A percentile compares a stretch with the other conserved stretches of the same genome.
Conservation (phyloP, 306 rosid genomes). For the Vigna trinervia region DNA sequence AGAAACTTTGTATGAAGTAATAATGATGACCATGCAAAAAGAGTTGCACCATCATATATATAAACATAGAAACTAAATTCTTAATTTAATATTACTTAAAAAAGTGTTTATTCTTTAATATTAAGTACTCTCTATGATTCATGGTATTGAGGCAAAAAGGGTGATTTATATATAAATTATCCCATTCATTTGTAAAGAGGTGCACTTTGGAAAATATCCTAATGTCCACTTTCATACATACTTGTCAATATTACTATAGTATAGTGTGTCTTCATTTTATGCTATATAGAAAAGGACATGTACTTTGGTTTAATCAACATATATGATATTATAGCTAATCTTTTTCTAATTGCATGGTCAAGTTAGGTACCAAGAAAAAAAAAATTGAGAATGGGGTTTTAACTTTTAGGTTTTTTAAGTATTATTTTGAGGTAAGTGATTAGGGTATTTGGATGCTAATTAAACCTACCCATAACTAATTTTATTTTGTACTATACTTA, state of each 20-base stretch:
- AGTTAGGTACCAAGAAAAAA: constrained; percentile 9
- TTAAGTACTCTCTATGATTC: constrained; percentile 6
- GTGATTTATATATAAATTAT: constrained; percentile 29
- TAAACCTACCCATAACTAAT: background rate
- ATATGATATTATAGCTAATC: background rate
- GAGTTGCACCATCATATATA: background rate
- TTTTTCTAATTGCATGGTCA: constrained; percentile 23
- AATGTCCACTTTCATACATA: constrained; percentile 53
- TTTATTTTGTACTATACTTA: background rate
- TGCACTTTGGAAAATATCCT: constrained; percentile 17
- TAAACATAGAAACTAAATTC: background rate
- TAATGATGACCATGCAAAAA: constrained; percentile 25
- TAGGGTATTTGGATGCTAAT: background rate
- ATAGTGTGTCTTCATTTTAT: constrained; percentile 7
- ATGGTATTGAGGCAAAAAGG: constrained; percentile 29
- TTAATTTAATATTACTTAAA: background rate
- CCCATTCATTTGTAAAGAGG: constrained; percentile 25
- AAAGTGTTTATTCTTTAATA: constrained; percentile 22
- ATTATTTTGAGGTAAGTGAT: constrained; percentile 4
- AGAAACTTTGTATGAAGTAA: constrained; percentile 1
- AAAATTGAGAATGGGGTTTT: background rate
- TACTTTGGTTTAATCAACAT: constrained; percentile 2
- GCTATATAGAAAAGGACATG: constrained; percentile 11
- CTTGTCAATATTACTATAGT: background rate
- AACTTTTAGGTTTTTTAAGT: background rate